Conservation (phyloP, 768 basidiomycete genomes). For the Hebeloma cylindrosporum region DNA sequence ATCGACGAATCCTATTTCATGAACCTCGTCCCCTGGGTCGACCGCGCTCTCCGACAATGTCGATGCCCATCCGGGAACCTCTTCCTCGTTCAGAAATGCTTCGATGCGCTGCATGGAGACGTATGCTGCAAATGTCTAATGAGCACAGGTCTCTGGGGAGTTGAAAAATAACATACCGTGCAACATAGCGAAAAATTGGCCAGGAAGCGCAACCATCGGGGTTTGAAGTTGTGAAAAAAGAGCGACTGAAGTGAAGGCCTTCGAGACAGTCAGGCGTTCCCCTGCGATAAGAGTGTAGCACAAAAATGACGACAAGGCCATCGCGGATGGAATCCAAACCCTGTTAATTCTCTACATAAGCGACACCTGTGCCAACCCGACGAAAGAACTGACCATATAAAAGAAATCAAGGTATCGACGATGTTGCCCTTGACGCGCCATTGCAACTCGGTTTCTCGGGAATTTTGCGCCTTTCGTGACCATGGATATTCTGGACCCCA, state of each 20-base stretch:
- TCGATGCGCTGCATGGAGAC: slow-evolving; percentile 85
- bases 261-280: slow-evolving; percentile 68
- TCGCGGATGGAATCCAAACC: slow-evolving; percentile 74
- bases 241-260: slow-evolving; percentile 79
- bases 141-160: slow-evolving; percentile 7
- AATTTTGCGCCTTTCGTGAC: slow-evolving; percentile 50
- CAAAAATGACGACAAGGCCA: slow-evolving; percentile 60
- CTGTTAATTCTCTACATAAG: slow-evolving; percentile 31
- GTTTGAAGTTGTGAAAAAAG: slow-evolving; percentile 72
- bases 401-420: slow-evolving; percentile 59
- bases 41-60: slow-evolving; percentile 43
- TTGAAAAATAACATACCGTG: slow-evolving; percentile 41
- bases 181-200: slow-evolving; percentile 62
- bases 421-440: slow-evolving; percentile 69
- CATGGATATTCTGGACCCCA: slow-evolving; percentile 53
- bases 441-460: slow-evolving; percentile 61
- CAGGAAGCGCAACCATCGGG: slow-evolving; percentile 64
- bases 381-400: slow-evolving; percentile 55
- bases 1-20: slow-evolving; percentile 49
- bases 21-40: slow-evolving; percentile 11
- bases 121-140: slow-evolving; percentile 43
- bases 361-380: background rate
- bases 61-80: slow-evolving; percentile 79
- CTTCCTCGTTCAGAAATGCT: slow-evolving; percentile 66
- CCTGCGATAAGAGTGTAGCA: slow-evolving; percentile 68